phyloP scores from a whole-genome alignment of 495 filamentous ascomycete genomes.

The Lophiostoma macrostomum region DNA sequence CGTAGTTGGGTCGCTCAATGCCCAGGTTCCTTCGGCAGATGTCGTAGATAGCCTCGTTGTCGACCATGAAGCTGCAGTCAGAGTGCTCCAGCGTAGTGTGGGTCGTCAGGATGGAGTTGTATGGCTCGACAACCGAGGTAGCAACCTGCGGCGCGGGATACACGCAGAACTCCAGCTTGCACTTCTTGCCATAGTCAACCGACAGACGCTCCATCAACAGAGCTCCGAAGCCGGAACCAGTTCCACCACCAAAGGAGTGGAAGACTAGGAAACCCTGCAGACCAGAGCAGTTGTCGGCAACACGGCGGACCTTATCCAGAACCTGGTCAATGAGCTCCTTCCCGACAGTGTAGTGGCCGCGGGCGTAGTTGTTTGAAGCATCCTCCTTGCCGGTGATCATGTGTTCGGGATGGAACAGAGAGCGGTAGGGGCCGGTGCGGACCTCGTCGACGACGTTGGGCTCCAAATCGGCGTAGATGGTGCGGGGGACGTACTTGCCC shows the following conservation, averaged over 20 bases:
- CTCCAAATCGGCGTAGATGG: slow-evolving; percentile 99
- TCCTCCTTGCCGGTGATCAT: slow-evolving; percentile 99
- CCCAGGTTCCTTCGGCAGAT: slow-evolving; percentile 97
- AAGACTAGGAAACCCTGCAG: slow-evolving; percentile 99
- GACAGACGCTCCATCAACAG: slow-evolving; percentile 97
- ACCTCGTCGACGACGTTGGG: slow-evolving; percentile 99
- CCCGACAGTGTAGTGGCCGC: slow-evolving; percentile 97
- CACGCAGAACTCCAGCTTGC: slow-evolving; percentile 98
- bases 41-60: slow-evolving; percentile 99
- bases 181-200: slow-evolving; percentile 98
- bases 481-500: slow-evolving; percentile 97
- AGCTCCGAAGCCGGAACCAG: slow-evolving; percentile 96
- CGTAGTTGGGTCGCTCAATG: slow-evolving; percentile 93
- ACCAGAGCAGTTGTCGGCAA: slow-evolving; percentile 94
- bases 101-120: slow-evolving; percentile 98
- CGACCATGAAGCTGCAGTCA: slow-evolving; percentile 99
- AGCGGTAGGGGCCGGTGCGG: slow-evolving; percentile 92
- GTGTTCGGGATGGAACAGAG: slow-evolving; percentile 95
- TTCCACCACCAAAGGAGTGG: slow-evolving; percentile 99
- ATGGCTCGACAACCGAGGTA: slow-evolving; percentile 96
- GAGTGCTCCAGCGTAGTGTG: slow-evolving; percentile 99
- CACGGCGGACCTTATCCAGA: slow-evolving; percentile 90
- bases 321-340: slow-evolving; percentile 98
- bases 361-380: slow-evolving; percentile 98
- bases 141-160: slow-evolving; percentile 96